A percentile compares a stretch with the other conserved stretches of the same genome.
phyloP scores from a whole-genome alignment of 768 basidiomycete genomes.

The Amanita subjunquillea region DNA sequence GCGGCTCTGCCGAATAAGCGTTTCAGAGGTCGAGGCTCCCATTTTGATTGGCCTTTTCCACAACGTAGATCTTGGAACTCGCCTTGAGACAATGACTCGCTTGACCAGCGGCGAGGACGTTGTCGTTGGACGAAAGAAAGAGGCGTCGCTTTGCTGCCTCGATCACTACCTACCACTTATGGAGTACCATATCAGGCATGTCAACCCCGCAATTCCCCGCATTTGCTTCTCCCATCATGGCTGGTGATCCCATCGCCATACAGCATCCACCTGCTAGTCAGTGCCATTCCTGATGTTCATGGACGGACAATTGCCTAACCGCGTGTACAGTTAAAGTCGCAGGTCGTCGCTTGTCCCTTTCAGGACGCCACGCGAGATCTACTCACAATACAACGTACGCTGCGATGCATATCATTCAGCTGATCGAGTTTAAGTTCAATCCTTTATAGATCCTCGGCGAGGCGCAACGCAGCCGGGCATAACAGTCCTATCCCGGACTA shows the following conservation, averaged over 20 bases:
- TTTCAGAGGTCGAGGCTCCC: background rate
- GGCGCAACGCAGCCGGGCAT: background rate
- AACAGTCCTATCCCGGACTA: conserved; percentile 24
- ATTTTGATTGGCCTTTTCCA: background rate
- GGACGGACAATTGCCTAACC: background rate
- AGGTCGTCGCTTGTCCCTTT: conserved; percentile 13
- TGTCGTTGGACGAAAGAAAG: background rate
- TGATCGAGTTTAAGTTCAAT: background rate
- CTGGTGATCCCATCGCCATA: conserved; percentile 10
- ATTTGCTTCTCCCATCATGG: background rate
- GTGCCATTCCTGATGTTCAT: conserved; percentile 8
- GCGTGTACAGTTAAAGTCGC: conserved; percentile 18
- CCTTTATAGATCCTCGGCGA: background rate
- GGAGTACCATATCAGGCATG: background rate
- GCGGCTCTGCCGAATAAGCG: background rate
- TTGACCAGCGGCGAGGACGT: background rate
- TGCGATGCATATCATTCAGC: background rate
- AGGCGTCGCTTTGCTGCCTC: background rate
- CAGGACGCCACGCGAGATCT: conserved; percentile 2
- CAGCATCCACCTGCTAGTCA: conserved; percentile 42
- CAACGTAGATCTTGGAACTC: background rate
- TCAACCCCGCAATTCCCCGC: background rate
- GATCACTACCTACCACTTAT: conserved; percentile 1
- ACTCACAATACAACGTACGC: conserved; percentile 7
- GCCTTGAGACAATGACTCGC: background rate